Base-by-base conservation (phyloP, 306 rosid genomes). In the Begonia fuchsioides region DNA sequence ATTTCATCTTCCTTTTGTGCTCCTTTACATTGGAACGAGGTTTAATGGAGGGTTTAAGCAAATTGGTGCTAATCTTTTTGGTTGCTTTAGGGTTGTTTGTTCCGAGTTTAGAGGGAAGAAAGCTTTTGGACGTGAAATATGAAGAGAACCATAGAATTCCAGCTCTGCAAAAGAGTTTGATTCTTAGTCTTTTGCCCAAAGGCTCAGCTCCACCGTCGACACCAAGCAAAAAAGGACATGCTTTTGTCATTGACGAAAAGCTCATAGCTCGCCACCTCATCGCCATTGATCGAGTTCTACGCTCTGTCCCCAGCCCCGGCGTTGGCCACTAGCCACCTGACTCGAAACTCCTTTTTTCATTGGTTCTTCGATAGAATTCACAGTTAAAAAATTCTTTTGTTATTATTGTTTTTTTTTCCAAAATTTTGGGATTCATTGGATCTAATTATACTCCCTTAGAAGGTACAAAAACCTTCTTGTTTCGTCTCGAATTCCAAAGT, bases 221-320 rank as follows among this genome's bases (percentile, higher is more conserved):
- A 0, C 98, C 98, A 8, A 85, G 85, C 76, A 75, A 53, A 53
- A 85, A 62, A 58, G 94, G 87, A 0, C 81, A 90, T 41, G 71
- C 83, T 16, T 18, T 43, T 9, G 73, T 67, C 13, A 55, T 72
- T 38, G 61, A 79, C 49, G 77, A 79, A 39, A 81, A 81, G 56
- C 97, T 81, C 70, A 49, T 71, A 32, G 71, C 63, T 0, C 86
- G 92, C 7, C 93, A 79, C 55, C 95, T 84, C 41, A 68, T 64
- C 3, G 39, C 32, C 54, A 8, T 51, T 5, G 62, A 86, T 12
- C 77, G 78, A 15, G 55, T 55, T 64, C 66, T 76, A 2, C 56
- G 53, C 55, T 80, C 96, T 44, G 80, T 83, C 49, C 96, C 96
- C 0, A 88, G 93, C 73, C 95, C 97, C 11, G 95, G 97, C 8